Percentiles rank a stretch among this genome's conserved stretches.
Conservation (phyloP, 2,329 filamentous ascomycete genomes). For the Aspergillus udagawae region DNA sequence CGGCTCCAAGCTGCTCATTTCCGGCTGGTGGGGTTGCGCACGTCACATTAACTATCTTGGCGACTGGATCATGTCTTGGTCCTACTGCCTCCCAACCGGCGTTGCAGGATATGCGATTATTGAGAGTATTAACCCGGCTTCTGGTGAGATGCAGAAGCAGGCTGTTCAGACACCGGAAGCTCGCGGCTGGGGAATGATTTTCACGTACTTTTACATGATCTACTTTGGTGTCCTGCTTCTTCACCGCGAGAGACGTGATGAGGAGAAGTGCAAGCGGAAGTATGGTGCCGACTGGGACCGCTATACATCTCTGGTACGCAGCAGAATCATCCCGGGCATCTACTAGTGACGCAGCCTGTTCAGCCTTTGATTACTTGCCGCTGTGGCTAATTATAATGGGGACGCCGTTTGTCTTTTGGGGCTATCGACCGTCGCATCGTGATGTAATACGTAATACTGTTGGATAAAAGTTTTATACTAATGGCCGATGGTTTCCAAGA, state of each 20-base stretch:
- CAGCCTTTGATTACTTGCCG: too few species aligned
- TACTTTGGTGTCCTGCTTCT: slow-evolving; percentile 87
- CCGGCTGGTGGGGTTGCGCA: slow-evolving; percentile 90
- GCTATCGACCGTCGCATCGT: background rate
- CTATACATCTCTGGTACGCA: slow-evolving; percentile 79
- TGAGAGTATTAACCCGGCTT: slow-evolving; percentile 43
- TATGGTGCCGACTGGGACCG: slow-evolving; percentile 90
- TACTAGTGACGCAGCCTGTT: slow-evolving; percentile 53
- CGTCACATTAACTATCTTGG: slow-evolving; percentile 95
- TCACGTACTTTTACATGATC: slow-evolving; percentile 92
- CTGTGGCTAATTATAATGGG: background rate
- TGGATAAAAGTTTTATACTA: background rate
- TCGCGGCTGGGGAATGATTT: slow-evolving; percentile 76
- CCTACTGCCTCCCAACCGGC: slow-evolving; percentile 82
- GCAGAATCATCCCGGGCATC: slow-evolving; percentile 76
- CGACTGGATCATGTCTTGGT: slow-evolving; percentile 92
- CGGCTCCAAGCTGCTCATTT: slow-evolving; percentile 75
- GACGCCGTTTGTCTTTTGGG: background rate
- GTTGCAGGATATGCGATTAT: slow-evolving; percentile 74
- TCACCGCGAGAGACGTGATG: slow-evolving; percentile 81
- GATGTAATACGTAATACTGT: background rate
- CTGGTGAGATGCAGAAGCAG: slow-evolving; percentile 64
- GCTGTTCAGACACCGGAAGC: slow-evolving; percentile 70
- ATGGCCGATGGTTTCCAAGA: background rate
- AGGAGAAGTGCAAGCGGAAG: slow-evolving; percentile 85